Percentiles rank a stretch among this genome's conserved stretches.
Evolutionary conservation across 148 eudicot species (phyloP).

Genomic region (Rhododendron simsii): DNA sequence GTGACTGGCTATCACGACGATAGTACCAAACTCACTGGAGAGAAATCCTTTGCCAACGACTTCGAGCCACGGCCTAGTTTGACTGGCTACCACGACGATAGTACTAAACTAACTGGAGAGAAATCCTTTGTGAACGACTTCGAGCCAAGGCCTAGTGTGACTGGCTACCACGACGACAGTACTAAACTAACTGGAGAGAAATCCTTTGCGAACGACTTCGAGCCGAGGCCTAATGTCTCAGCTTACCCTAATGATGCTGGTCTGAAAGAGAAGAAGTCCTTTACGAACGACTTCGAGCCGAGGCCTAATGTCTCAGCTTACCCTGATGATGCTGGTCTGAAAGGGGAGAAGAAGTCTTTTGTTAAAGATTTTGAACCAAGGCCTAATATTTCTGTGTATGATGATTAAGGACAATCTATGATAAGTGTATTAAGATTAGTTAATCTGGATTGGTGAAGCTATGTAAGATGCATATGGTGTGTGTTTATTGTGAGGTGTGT

Average conservation of each 20-base stretch:
- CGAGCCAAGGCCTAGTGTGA: neutral
- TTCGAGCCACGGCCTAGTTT: no score
- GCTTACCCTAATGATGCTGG: neutral
- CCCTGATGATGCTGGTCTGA: neutral
- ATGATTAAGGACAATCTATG: neutral
- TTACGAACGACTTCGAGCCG: constrained; percentile 12
- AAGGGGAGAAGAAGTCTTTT: constrained; percentile 5
- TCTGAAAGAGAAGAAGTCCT: neutral
- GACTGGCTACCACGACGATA: no score
- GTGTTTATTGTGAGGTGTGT: no score
- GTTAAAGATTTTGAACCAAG: constrained; percentile 12
- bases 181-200: neutral
- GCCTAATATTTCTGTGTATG: constrained; percentile 4
- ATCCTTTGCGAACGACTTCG: constrained; percentile 2
- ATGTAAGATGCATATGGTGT: no score
- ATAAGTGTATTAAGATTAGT: neutral
- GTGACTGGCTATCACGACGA: no score
- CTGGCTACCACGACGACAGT: neutral
- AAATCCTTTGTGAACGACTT: no score
- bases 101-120: no score
- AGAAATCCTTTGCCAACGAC: no score
- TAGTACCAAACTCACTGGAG: no score
- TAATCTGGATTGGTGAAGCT: neutral
- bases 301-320: neutral
- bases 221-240: constrained; percentile 23